phyloP scores from a whole-genome alignment of 106 monocot species.

The Acanthochlamys bracteata region DNA sequence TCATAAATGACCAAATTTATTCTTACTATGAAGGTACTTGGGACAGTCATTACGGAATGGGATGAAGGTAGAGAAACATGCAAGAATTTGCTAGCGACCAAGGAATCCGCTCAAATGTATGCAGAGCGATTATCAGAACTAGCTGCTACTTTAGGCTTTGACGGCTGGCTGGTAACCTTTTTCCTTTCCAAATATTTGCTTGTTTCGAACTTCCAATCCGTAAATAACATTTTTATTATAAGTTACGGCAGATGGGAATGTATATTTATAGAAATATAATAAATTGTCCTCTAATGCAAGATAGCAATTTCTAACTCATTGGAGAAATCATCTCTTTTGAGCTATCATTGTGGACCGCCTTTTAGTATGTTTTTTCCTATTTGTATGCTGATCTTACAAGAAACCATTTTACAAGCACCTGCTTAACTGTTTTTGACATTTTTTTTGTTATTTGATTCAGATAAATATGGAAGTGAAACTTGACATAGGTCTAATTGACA shows the following conservation, averaged over 20 bases:
- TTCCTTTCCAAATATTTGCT: neutral
- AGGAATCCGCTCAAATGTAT: slow-evolving; percentile 62
- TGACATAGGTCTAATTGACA: slow-evolving; percentile 33
- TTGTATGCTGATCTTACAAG: no score
- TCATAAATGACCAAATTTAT: neutral
- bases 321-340: no score
- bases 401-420: no score
- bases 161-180: slow-evolving; percentile 91
- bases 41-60: slow-evolving; percentile 83
- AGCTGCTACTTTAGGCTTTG: slow-evolving; percentile 66
- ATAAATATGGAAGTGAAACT: slow-evolving; percentile 79
- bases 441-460: slow-evolving; percentile 38
- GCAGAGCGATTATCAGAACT: slow-evolving; percentile 74
- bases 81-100: slow-evolving; percentile 48
- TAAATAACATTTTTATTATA: no score
- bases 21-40: slow-evolving; percentile 58
- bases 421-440: slow-evolving; percentile 2
- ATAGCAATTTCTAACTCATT: no score
- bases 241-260: no score
- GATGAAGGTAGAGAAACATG: slow-evolving; percentile 50
- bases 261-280: no score
- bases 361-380: no score
- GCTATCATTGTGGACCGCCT: no score
- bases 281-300: no score
- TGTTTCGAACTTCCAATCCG: no score